Evolutionary conservation across 352 stramenopile genomes (phyloP), one percentile per base, ranked within the genome.

Genomic region (Pythium aquatile): DNA sequence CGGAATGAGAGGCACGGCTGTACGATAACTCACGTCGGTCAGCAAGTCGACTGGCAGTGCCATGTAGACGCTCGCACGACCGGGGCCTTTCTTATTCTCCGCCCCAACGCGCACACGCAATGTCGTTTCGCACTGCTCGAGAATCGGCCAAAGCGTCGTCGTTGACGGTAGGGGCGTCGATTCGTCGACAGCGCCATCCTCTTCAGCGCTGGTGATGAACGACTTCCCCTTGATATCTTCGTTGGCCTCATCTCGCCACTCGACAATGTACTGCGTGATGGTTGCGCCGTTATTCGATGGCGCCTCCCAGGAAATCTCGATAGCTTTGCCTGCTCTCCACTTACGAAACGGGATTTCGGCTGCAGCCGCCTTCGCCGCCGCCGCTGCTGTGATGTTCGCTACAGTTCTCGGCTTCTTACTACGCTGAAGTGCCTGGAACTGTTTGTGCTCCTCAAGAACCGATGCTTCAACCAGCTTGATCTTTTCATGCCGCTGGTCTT

Each of bases 121-220:
- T 0, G 81, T 81, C n/a, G 53, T 58, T 33, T 81, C 79, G 16
- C 60, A 66, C 10, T 81, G 55, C 1, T 74, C 39, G 10, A 74
- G 61, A 42, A 92, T 90, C 1, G 83, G 81, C 83, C 83, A 92
- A 17, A 92, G 39, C 0, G 83, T 92, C 6, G 83, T 90, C 33
- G 66, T 83, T 28, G 63, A 66, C 1, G 63, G 49, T 28, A 55
- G 8, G 16, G 52, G 14, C 33, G 24, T 8, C 8, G n/a, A 48
- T n/a, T 28, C 8, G 16, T 62, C 8, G n/a, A 40, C 56, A 28
- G 42, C 39, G 33, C 13, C 39, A 13, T 37, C 42, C 20, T 29
- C 37, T 16, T 54, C 30, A 16, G 60, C 70, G 17, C 57, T 32
- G 13, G 65, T 66, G 35, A 65, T 37, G 11, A 70, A 6, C 3